Conservation (phyloP, 371 early-diverging fungal species). For the Mucor mucedo region DNA sequence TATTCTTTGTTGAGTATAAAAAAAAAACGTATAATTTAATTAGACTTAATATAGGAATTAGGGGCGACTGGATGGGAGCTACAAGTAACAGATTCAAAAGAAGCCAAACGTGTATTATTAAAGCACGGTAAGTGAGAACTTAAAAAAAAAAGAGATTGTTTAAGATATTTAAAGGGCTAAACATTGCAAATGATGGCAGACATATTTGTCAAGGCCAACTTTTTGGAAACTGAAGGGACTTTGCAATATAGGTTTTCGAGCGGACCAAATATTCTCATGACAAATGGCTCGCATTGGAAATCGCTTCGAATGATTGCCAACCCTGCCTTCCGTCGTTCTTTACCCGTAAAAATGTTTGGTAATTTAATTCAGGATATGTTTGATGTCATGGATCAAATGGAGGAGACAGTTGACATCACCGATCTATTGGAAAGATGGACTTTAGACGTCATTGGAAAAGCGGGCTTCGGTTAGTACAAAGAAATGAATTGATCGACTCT, state of each 20-base stretch:
- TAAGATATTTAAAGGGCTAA: no score
- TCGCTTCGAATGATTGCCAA: slow-evolving; percentile 43
- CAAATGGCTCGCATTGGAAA: slow-evolving; percentile 43
- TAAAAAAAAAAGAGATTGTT: no score
- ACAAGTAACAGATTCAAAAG: slow-evolving; percentile 31
- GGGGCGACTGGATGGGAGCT: slow-evolving; percentile 32
- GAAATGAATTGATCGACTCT: no score
- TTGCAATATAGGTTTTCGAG: slow-evolving; percentile 29
- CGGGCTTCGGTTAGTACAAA: slow-evolving; percentile 34
- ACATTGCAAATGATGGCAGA: background rate
- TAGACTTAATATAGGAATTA: background rate
- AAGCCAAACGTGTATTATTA: slow-evolving; percentile 31
- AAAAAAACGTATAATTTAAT: background rate
- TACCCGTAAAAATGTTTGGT: slow-evolving; percentile 35
- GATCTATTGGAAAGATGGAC: slow-evolving; percentile 30
- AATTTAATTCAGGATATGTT: slow-evolving; percentile 24
- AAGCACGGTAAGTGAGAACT: slow-evolving; percentile 16
- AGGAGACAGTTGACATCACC: slow-evolving; percentile 6
- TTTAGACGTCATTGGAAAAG: slow-evolving; percentile 41
- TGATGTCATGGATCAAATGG: slow-evolving; percentile 19
- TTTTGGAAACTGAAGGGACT: slow-evolving; percentile 7
- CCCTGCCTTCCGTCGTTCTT: slow-evolving; percentile 43
- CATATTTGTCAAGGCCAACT: slow-evolving; percentile 13
- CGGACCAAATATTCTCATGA: slow-evolving; percentile 26
- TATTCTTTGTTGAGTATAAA: background rate